Evolutionary conservation across 2,329 filamentous ascomycete species (phyloP).

Genomic region (Ascochyta koolunga): DNA sequence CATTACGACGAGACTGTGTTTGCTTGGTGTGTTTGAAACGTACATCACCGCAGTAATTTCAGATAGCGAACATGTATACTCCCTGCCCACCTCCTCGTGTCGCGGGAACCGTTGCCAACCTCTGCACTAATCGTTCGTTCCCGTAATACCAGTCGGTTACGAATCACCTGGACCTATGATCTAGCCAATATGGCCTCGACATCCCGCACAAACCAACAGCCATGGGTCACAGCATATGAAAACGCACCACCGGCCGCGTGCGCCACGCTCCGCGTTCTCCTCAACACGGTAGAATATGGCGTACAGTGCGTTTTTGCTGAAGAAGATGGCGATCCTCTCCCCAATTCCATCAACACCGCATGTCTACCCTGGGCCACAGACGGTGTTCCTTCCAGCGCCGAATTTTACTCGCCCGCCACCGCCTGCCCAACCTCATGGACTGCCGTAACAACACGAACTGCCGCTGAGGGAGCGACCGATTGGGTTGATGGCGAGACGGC

Average conservation of each 20-base stretch:
- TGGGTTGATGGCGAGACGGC: slow-evolving; percentile 29
- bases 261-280: slow-evolving; percentile 23
- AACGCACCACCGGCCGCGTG: slow-evolving; percentile 25
- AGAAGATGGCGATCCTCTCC: slow-evolving; percentile 71
- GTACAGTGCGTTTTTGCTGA: slow-evolving; percentile 84
- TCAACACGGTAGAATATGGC: slow-evolving; percentile 64
- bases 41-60: background rate
- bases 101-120: too few relatives aligned
- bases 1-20: slow-evolving; percentile 8
- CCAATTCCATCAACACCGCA: slow-evolving; percentile 75
- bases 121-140: too few relatives aligned
- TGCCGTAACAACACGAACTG: slow-evolving; percentile 27
- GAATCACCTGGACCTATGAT: background rate
- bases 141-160: background rate
- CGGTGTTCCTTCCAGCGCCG: slow-evolving; percentile 12
- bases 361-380: slow-evolving; percentile 33
- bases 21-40: background rate
- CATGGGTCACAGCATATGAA: slow-evolving; percentile 25
- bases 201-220: slow-evolving; percentile 19
- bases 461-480: slow-evolving; percentile 8
- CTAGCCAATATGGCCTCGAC: slow-evolving; percentile 20
- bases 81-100: background rate
- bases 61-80: background rate
- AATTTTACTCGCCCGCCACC: slow-evolving; percentile 34
- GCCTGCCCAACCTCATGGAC: slow-evolving; percentile 29